Evolutionary conservation across 257 asterid species (phyloP).

Genomic region (Handroanthus guayacan): DNA sequence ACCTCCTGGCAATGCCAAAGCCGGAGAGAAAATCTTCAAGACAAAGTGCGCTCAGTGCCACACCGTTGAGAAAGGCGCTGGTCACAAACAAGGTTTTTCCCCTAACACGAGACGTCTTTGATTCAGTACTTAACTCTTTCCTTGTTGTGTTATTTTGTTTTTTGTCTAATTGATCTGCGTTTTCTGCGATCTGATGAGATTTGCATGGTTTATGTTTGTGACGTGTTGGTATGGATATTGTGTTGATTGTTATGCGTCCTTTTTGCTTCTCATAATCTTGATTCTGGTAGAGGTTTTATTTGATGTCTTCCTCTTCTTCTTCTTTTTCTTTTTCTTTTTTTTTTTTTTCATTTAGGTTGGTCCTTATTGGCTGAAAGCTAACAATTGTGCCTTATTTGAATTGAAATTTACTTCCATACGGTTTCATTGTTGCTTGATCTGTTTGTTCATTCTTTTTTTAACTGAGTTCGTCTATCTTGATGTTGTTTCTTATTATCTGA

Average conservation of each 20-base stretch:
- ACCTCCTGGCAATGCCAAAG: slow-evolving; percentile 65
- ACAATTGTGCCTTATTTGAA: neutral
- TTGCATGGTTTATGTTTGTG: neutral
- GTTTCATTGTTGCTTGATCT: neutral
- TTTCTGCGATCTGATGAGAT: neutral
- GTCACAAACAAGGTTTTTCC: slow-evolving; percentile 84
- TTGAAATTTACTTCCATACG: slow-evolving; percentile 2
- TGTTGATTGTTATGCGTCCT: neutral
- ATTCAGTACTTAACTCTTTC: neutral
- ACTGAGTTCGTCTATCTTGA: neutral
- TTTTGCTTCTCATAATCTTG: no score
- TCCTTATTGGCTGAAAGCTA: neutral
- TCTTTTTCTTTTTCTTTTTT: neutral
- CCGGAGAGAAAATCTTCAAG: slow-evolving; percentile 88
- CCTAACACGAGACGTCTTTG: neutral
- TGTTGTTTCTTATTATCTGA: neutral
- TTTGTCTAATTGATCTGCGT: slow-evolving; percentile 16
- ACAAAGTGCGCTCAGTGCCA: slow-evolving; percentile 94
- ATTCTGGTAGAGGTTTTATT: no score
- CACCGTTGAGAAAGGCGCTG: slow-evolving; percentile 90
- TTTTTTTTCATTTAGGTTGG: neutral
- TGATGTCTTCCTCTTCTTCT: no score
- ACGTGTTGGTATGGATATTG: neutral
- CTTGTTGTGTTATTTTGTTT: neutral
- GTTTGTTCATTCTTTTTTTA: neutral